Conservation (phyloP, 306 rosid species). For the Corylus heterophylla region DNA sequence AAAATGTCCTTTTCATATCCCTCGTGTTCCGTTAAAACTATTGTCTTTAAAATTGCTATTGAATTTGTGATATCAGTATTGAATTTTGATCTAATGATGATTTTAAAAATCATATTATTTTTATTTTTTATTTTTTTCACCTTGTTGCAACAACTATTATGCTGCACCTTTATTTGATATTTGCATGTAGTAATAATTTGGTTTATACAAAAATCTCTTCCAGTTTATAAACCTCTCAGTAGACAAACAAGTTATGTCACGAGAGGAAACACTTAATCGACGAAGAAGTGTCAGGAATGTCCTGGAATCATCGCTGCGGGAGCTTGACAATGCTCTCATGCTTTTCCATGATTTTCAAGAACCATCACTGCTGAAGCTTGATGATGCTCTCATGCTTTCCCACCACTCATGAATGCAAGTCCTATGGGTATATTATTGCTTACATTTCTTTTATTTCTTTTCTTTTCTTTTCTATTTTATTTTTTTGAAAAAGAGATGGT, state of each 20-base stretch:
- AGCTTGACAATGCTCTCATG: slow-evolving; percentile 85
- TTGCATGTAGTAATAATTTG: slow-evolving; percentile 21
- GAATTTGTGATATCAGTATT: slow-evolving; percentile 18
- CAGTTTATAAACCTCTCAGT: slow-evolving; percentile 52
- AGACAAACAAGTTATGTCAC: slow-evolving; percentile 40
- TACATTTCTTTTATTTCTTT: slow-evolving; percentile 8
- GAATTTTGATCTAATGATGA: slow-evolving; percentile 79
- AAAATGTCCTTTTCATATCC: no score
- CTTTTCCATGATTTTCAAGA: slow-evolving; percentile 79
- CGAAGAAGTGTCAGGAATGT: slow-evolving; percentile 37
- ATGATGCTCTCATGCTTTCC: slow-evolving; percentile 31
- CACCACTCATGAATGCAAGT: slow-evolving; percentile 38
- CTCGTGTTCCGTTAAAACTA: no score
- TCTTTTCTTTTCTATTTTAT: neutral
- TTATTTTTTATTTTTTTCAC: neutral
- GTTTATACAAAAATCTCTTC: slow-evolving; percentile 23
- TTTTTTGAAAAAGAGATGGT: neutral
- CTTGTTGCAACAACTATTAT: slow-evolving; percentile 35
- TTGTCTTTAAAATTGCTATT: no score
- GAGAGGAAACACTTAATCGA: slow-evolving; percentile 43
- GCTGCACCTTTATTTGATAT: slow-evolving; percentile 51
- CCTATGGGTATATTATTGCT: neutral
- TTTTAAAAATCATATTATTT: slow-evolving; percentile 27
- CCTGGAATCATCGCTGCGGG: slow-evolving; percentile 63
- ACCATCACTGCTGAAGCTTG: slow-evolving; percentile 73